Evolutionary conservation across 257 asterid species (phyloP), one percentile per base, ranked within the genome.

Genomic region (Solanum arcanum): DNA sequence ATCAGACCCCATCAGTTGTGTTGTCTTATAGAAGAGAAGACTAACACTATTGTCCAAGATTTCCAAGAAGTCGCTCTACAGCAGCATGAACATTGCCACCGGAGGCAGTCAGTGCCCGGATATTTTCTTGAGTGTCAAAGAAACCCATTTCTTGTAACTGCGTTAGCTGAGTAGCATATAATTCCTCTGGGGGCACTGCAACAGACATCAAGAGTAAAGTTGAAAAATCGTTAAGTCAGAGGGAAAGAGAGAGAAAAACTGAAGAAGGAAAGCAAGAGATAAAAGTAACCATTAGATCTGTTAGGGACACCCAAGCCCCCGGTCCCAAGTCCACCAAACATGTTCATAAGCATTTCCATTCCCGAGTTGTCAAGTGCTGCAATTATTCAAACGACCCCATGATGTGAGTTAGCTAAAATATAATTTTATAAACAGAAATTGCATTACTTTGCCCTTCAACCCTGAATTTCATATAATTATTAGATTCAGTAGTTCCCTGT

Each of bases 101-200:
- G 60, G 93, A 86, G 81, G 94, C 92, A 35, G 88, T 83, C 56
- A 92, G 89, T 15, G 93, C 94, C 86, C 89, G 88, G 18, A 92
- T 88, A 86, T 91, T 92, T 88, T 92, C 94, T 62, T 92, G 94
- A 75, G 92, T 76, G 86, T 92, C 94, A 72, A 87, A 91, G 89
- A 92, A 92, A n/a, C 94, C 94, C 94, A 92, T 92, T 87, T 92
- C 94, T 87, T 86, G 93, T 35, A 92, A 88, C 69, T 91, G 94
- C 1, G 91, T 44, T 12, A 92, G 91, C 89, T 92, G 93, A 20
- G 93, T 86, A 42, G 93, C 94, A 42, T 88, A 92, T 12, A 72
- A 88, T 85, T 92, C 93, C 81, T 92, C 94, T 1, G 94, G 92
- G 20, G 92, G 94, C 83, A 89, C 94, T 91, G 49, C 88, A 92